phyloP scores from a whole-genome alignment of 352 stramenopile species.

The Globisporangium takayamanum region DNA sequence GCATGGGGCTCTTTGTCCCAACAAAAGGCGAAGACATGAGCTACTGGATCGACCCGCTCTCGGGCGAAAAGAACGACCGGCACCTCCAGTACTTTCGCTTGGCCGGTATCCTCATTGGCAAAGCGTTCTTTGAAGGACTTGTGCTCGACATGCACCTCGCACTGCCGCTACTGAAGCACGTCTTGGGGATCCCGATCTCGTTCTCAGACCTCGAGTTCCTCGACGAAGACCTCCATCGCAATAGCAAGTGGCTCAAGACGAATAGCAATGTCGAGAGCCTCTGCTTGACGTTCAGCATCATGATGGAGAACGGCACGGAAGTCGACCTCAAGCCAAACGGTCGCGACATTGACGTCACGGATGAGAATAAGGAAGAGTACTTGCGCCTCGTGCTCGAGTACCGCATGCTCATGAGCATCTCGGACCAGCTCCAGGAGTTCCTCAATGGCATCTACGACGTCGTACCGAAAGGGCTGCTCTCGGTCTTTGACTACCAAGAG shows the following conservation, averaged over 20 bases:
- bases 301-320: conserved; percentile 45
- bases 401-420: conserved; percentile 70
- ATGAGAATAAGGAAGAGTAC: conserved; percentile 96
- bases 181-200: conserved; percentile 66
- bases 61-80: conserved; percentile 29
- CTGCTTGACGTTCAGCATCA: conserved; percentile 67
- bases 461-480: conserved; percentile 51
- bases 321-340: conserved; percentile 91
- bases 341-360: conserved; percentile 89
- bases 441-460: conserved; percentile 70
- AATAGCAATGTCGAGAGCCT: conserved; percentile 51
- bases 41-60: conserved; percentile 68
- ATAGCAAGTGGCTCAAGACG: conserved; percentile 56
- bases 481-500: conserved; percentile 79
- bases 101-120: conserved; percentile 52
- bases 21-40: conserved; percentile 59
- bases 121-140: conserved; percentile 57
- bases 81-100: conserved; percentile 58
- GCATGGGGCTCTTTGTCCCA: conserved; percentile 42
- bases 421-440: conserved; percentile 56
- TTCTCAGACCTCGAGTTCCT: conserved; percentile 75
- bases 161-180: conserved; percentile 64
- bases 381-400: conserved; percentile 57
- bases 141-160: conserved; percentile 56
- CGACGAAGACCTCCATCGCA: conserved; percentile 61